Conservation (phyloP, 1,284 basidiomycete genomes). For the Anthracocystis panici-leucophaei region DNA sequence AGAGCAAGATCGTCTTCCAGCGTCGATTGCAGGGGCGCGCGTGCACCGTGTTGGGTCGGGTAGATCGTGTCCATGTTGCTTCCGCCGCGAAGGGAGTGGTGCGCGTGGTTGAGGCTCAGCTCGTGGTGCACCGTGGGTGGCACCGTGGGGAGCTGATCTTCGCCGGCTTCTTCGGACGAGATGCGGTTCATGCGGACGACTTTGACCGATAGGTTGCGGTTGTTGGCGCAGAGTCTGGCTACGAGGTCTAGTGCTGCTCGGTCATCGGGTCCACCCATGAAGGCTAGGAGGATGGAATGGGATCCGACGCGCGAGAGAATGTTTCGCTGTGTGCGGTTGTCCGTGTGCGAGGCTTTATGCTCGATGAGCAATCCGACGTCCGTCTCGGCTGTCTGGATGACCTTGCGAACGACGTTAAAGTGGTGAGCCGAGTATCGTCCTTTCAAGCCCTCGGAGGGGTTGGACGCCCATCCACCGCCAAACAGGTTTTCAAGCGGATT, state of each 20-base stretch:
- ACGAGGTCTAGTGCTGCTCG: conserved; percentile 77
- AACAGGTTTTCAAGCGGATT: conserved; percentile 61
- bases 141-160: conserved; percentile 40
- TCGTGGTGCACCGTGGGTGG: conserved; percentile 62
- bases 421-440: conserved; percentile 69
- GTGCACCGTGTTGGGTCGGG: conserved; percentile 30
- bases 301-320: conserved; percentile 46
- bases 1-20: conserved; percentile 63
- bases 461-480: conserved; percentile 43
- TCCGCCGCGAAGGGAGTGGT: conserved; percentile 12
- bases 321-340: conserved; percentile 1
- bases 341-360: conserved; percentile 71
- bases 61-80: conserved; percentile 60
- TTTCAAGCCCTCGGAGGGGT: conserved; percentile 17
- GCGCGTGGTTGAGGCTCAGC: conserved; percentile 27
- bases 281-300: conserved; percentile 81
- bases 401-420: conserved; percentile 79
- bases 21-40: conserved; percentile 23
- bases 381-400: conserved; percentile 76
- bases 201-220: conserved; percentile 44
- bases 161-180: conserved; percentile 47
- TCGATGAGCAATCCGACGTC: conserved; percentile 84
- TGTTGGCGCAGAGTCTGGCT: conserved; percentile 46
- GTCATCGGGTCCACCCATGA: conserved; percentile 93
- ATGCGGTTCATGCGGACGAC: conserved; percentile 53